A percentile compares a stretch with the other conserved stretches of the same genome.
Conservation (phyloP, 306 rosid genomes). For the Benincasa hispida region DNA sequence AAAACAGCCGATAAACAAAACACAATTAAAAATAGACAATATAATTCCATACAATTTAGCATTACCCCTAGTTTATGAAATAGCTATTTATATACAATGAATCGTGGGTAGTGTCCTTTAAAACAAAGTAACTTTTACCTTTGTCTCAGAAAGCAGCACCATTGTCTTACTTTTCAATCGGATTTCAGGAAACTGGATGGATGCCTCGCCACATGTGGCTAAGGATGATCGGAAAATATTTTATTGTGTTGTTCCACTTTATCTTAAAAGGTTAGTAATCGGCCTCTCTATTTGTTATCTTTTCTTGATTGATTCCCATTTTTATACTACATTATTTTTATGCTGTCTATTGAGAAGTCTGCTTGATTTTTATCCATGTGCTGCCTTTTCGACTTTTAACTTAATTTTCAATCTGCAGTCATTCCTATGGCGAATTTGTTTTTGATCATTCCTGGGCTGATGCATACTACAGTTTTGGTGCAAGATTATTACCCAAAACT, state of each 20-base stretch:
- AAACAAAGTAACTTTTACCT: not conserved
- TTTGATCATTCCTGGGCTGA: conserved; percentile 98
- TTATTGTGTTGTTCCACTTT: conserved; percentile 71
- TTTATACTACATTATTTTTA: not conserved
- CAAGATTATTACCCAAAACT: conserved; percentile 79
- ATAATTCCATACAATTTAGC: not conserved
- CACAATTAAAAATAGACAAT: not conserved
- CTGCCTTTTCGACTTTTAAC: conserved; percentile 5
- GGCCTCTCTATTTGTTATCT: not conserved
- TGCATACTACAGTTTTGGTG: conserved; percentile 64
- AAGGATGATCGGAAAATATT: conserved; percentile 31
- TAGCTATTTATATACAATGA: not conserved
- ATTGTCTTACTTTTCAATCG: not conserved
- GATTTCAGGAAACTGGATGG: conserved; percentile 77
- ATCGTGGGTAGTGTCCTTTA: not conserved
- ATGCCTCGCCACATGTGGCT: conserved; percentile 57
- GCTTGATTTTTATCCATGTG: not conserved
- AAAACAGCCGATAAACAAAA: too few species aligned
- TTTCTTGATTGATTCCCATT: not conserved
- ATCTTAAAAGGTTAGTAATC: conserved; percentile 56
- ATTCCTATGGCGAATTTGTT: conserved; percentile 93
- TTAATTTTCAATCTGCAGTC: conserved; percentile 33
- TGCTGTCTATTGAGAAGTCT: not conserved
- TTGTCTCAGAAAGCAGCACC: not conserved
- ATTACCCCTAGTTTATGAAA: not conserved